Evolutionary conservation across 345 rosid species (phyloP).

Genomic region (Syzygium aromaticum): DNA sequence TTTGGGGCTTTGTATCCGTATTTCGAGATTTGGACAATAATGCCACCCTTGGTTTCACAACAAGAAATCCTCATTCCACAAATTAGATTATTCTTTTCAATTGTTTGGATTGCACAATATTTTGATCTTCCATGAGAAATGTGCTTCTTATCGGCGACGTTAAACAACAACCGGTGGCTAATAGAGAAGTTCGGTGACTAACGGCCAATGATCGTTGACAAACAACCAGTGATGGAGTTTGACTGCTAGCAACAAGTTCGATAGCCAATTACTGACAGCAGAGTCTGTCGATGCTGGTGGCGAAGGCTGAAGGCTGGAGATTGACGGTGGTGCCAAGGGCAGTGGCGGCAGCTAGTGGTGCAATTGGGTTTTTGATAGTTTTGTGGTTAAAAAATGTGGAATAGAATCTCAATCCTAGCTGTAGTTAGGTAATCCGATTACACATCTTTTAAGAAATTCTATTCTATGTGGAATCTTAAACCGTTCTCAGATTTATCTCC

Average conservation of each 20-base stretch:
- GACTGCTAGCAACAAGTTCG: background rate
- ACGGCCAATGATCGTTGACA: background rate
- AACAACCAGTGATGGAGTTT: background rate
- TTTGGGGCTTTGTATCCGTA: background rate
- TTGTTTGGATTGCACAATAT: background rate
- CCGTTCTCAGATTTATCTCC: background rate
- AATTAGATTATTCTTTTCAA: background rate
- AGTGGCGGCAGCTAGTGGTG: background rate
- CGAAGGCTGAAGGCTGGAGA: background rate
- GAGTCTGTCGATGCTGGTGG: background rate
- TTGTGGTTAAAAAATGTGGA: background rate
- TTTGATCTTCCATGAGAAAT: background rate
- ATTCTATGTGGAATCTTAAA: background rate
- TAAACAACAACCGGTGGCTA: background rate
- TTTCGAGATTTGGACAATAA: background rate
- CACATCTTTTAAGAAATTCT: background rate
- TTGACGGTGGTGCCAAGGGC: background rate
- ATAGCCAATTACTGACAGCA: accelerated
- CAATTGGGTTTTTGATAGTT: background rate
- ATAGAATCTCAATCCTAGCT: background rate
- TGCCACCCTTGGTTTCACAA: background rate
- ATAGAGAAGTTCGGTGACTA: background rate
- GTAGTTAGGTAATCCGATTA: background rate
- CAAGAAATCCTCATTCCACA: background rate
- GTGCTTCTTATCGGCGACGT: background rate